phyloP scores from a whole-genome alignment of 129 eudicot genomes.

The Gnaphalium uliginosum region DNA sequence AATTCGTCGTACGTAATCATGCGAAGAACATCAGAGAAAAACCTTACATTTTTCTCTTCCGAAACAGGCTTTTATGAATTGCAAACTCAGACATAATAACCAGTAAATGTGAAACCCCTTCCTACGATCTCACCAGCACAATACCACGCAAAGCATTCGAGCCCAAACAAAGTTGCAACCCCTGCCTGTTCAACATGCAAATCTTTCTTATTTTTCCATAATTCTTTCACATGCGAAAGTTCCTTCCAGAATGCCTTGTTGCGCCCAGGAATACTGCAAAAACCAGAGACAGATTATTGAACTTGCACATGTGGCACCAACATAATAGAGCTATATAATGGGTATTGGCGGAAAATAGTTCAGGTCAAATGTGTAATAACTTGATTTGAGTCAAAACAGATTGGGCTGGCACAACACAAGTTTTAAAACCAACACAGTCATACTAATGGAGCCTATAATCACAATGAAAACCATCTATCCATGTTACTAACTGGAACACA shows the following conservation, averaged over 20 bases:
- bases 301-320: background rate
- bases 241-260: slow-evolving; percentile 76
- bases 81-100: slow-evolving; percentile 53
- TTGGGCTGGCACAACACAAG: background rate
- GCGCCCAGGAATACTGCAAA: slow-evolving; percentile 66
- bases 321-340: too few relatives aligned
- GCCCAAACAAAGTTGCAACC: slow-evolving; percentile 67
- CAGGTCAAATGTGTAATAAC: background rate
- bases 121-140: slow-evolving; percentile 87
- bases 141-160: slow-evolving; percentile 82
- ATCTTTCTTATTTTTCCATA: slow-evolving; percentile 68
- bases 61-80: slow-evolving; percentile 24
- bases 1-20: slow-evolving; percentile 4
- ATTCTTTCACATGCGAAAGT: slow-evolving; percentile 48
- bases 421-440: too few relatives aligned
- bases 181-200: slow-evolving; percentile 75
- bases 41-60: slow-evolving; percentile 22
- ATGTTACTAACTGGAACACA: too few relatives aligned
- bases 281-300: background rate
- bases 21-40: background rate
- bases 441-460: too few relatives aligned
- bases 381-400: background rate
- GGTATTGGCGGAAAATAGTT: too few relatives aligned
- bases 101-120: slow-evolving; percentile 80
- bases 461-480: too few relatives aligned